Base-by-base conservation (phyloP, 805 yeast genomes). In the Scheffersomyces lignosus region DNA sequence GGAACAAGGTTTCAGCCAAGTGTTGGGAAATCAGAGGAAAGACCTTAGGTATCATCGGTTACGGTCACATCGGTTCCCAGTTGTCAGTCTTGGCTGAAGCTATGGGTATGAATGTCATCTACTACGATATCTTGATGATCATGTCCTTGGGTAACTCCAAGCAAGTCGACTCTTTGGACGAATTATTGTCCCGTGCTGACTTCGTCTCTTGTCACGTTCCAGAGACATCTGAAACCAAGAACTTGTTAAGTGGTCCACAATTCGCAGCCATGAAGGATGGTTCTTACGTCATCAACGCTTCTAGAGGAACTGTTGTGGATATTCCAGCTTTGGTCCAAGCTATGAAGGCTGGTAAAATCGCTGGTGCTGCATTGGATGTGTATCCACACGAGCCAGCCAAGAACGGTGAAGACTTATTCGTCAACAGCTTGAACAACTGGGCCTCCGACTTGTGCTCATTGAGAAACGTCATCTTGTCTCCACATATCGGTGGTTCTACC, bases 21-120 rank as follows among this genome's bases (percentile, higher is more conserved):
- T 93, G 99, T 72, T 93, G 98, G 98, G 99, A 93, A 71, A 90
- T 93, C 52, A 86, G 99, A 72, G 99, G 99, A 51, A 93, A 93
- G 69, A 91, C 99, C 33, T 75, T 93, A 54, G 99, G 99, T 44
- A 93, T 93, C 56, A 76, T 93, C 27, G 99, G 99, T 52, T 93
- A 93, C 58, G 99, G 99, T 54, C 99, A 93, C 66, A 93, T 93
- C 70, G 99, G 99, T 54, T 72, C 98, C 33, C 99, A 93, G 71
- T 81, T 93, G 61, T 86, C 96, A 6, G 99, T 93, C 8, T 72
- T 93, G 53, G 98, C 99, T 34, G 99, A 93, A 75, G 80, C 97
- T 30, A 81, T 93, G 81, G 99, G 99, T 70, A 83, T 93, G 96
- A 86, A 85, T 51, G 97, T 93, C 36, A 70, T 91, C 44, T 93